Evolutionary conservation across 805 yeast genomes (phyloP), one percentile per base, ranked within the genome.

Genomic region (Teunomyces kruisii): DNA sequence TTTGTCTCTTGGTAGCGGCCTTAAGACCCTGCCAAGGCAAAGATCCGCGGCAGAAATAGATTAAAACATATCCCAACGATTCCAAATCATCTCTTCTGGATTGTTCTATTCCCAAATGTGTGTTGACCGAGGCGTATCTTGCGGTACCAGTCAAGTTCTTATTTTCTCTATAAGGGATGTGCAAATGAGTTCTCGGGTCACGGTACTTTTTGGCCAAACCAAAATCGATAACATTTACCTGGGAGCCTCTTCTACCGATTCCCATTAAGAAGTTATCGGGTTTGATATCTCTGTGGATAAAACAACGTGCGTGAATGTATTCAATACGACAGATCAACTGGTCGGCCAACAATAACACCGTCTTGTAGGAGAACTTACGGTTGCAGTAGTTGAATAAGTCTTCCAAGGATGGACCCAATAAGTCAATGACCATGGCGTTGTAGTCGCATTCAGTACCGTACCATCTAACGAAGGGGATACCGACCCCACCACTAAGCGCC

Each of bases 1-100:
- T 92, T 67, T 92, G 97, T 72, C 96, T 88, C 72, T 92, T 92
- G 12, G 97, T 89, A 19, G 92, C 94, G 32, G 98, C 99, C 69
- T 90, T 90, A 59, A 92, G 79, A 3, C 99, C 99, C 70, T 92
- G 99, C 99, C 99, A 92, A 44, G 99, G 99, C 58, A 92, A 80
- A 13, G 96, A 86, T 36, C 99, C 98, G 47, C 96, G 82, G 67
- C 96, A 86, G 64, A 92, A 94, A 70, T 92, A 92, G 56, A 92
- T 88, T 57, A 94, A 76, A 43, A 92, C 97, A 63, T 92, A 92
- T 41, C 97, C 98, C 60, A 92, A 78, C 50, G 94, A 84, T 71
- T 94, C 99, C 57, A 92, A 78, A 66, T 92, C 99, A 68, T 92
- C 99, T 65, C 99, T 82, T 73, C 99, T 83, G 57, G 90, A 83